Base-by-base conservation (phyloP, 306 rosid genomes). In the Senna siamea region DNA sequence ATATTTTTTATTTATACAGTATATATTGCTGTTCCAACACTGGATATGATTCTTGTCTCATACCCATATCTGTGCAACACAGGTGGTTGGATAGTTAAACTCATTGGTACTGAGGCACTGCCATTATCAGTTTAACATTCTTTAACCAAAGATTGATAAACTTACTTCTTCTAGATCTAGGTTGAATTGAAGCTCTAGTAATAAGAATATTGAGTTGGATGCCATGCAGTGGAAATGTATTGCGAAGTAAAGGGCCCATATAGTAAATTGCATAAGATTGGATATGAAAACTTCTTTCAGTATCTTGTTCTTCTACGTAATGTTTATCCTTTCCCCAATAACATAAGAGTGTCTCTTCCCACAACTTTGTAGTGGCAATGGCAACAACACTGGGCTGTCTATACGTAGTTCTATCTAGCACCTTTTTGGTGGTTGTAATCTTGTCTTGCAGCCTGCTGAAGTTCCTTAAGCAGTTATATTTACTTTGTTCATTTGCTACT, bases 361-460 rank as follows among this genome's bases (percentile, higher is more conserved):
- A 37, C 40, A 7, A 37, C 0, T 37, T 5, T 37, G 40, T 37
- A 37, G 6, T 37, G 8, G 8, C 34, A 40, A 14, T 66, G 48
- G 47, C 34, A 20, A 9, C 43, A 47, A 17, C 53, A 46, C 51
- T 37, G 40, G 40, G 7, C 40, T 5, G 40, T 7, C 40, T 37
- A 37, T 4, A 37, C 8, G 3, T 37, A 37, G 8, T 37, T 37
- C 8, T 37, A 26, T 2, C 8, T 37, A 7, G 40, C 40, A 37
- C 6, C 6, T 7, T 37, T 37, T 37, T 0, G 7, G 4, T 37
- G 40, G 40, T 5, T 37, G 40, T 37, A 7, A 5, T 37, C 8
- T 72, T 58, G 64, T 66, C 58, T 72, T 18, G 11, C 26, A 60
- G 34, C 46, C 70, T 64, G 69, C 2, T 67, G 41, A 70, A 47